Evolutionary conservation across 169 alveolate genomes (phyloP).

Genomic region (Plasmodium vivax): DNA sequence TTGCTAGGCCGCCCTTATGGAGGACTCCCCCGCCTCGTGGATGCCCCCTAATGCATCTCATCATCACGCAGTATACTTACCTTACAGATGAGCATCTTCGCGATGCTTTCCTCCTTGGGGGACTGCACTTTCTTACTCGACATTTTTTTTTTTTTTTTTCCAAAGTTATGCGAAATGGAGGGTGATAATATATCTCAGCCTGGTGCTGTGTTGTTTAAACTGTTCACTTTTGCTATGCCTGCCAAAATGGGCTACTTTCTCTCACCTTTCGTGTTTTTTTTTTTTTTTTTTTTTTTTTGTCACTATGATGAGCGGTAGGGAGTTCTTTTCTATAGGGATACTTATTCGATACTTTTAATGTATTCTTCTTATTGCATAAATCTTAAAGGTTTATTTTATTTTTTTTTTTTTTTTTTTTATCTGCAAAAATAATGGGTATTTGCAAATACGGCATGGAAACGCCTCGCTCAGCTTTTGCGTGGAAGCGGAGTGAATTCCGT

Average conservation of each 20-base stretch:
- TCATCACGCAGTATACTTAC: conserved; percentile 10
- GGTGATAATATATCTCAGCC: neutral
- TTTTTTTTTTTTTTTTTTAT: neutral
- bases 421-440: neutral
- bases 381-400: neutral
- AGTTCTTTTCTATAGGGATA: neutral
- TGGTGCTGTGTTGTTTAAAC: neutral
- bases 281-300: neutral
- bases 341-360: neutral
- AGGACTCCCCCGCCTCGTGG: neutral
- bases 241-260: neutral
- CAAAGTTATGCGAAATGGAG: neutral
- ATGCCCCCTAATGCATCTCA: neutral
- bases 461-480: neutral
- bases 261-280: conserved; percentile 19
- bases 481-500: neutral
- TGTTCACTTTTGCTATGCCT: neutral
- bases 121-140: conserved; percentile 46
- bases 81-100: conserved; percentile 74
- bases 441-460: neutral
- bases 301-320: neutral
- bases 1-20: neutral
- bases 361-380: neutral
- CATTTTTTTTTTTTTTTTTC: conserved; percentile 18
- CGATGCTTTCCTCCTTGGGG: conserved; percentile 75